A percentile compares a stretch with the other conserved stretches of the same genome.
phyloP scores from a whole-genome alignment of 306 rosid genomes.

The Rubus parviflorus region DNA sequence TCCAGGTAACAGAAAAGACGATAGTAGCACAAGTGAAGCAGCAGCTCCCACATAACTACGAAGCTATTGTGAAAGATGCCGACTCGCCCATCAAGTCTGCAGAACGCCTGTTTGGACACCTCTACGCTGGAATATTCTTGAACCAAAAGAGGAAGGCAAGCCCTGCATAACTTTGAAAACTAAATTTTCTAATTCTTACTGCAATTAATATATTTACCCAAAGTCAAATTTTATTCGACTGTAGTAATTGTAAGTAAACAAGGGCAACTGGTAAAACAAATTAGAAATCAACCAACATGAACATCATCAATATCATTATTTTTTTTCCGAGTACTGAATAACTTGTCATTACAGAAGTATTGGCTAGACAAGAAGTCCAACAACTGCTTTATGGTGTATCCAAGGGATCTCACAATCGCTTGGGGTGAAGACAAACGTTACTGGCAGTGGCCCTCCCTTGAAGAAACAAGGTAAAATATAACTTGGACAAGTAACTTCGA shows the following conservation, averaged over 20 bases:
- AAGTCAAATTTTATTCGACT: background rate
- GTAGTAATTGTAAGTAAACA: too few species aligned
- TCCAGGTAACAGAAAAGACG: background rate
- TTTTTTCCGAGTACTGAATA: too few species aligned
- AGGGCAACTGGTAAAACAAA: background rate
- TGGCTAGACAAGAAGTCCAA: constrained; percentile 45
- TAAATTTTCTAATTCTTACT: background rate
- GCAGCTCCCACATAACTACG: constrained; percentile 12
- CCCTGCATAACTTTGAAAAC: background rate
- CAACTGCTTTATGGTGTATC: constrained; percentile 68
- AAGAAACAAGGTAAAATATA: constrained; percentile 47
- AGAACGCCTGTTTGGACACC: constrained; percentile 21
- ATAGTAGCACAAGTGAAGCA: constrained; percentile 6
- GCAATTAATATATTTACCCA: background rate
- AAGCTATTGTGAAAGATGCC: constrained; percentile 33
- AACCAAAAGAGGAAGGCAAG: constrained; percentile 38
- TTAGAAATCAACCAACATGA: background rate
- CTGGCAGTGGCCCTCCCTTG: constrained; percentile 53
- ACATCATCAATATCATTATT: background rate
- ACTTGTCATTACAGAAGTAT: constrained; percentile 28
- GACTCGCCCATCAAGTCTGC: constrained; percentile 15
- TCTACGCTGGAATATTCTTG: constrained; percentile 31
- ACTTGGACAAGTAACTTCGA: background rate
- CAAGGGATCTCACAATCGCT: constrained; percentile 59
- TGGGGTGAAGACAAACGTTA: constrained; percentile 46